phyloP scores from a whole-genome alignment of 768 basidiomycete genomes.

The Serendipita sp. region DNA sequence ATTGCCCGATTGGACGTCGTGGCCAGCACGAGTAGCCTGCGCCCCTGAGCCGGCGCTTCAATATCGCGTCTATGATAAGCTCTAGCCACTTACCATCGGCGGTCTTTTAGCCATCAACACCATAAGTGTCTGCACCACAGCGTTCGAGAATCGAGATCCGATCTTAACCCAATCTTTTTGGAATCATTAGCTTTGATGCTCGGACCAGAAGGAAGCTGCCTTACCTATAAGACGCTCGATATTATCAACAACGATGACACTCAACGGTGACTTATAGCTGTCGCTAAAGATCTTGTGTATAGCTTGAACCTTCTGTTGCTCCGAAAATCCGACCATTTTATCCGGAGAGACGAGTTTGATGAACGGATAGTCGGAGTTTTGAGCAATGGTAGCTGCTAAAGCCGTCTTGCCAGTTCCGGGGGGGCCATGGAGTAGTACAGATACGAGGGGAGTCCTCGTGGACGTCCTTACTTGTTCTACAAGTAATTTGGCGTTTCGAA shows the following conservation, averaged over 20 bases:
- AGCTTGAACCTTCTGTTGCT: conserved; percentile 76
- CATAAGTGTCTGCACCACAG: conserved; percentile 76
- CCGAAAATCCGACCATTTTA: conserved; percentile 92
- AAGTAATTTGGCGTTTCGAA: conserved; percentile 73
- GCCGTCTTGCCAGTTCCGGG: conserved; percentile 92
- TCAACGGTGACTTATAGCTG: conserved; percentile 93
- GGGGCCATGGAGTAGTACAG: conserved; percentile 75
- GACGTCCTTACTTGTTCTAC: conserved; percentile 90
- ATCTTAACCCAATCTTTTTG: conserved; percentile 84
- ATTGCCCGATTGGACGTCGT: conserved; percentile 82
- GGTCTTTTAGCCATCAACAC: conserved; percentile 80
- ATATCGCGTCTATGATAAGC: background rate
- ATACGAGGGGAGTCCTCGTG: conserved; percentile 81
- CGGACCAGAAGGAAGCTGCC: conserved; percentile 16
- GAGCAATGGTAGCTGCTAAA: conserved; percentile 83
- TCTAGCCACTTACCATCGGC: conserved; percentile 51
- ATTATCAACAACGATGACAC: conserved; percentile 90
- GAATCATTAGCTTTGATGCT: background rate
- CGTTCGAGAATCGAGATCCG: conserved; percentile 92
- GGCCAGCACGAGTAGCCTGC: conserved; percentile 78
- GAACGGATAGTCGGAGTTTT: conserved; percentile 89
- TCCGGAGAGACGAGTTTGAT: conserved; percentile 96
- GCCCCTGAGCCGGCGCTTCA: conserved; percentile 37
- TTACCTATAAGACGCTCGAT: conserved; percentile 82
- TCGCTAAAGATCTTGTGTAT: conserved; percentile 89